These are phyloP conservation scores for Pascua sp. DNA, from an alignment of 1,284 basidiomycete genomes.

Conservation along the genomic window DNA sequence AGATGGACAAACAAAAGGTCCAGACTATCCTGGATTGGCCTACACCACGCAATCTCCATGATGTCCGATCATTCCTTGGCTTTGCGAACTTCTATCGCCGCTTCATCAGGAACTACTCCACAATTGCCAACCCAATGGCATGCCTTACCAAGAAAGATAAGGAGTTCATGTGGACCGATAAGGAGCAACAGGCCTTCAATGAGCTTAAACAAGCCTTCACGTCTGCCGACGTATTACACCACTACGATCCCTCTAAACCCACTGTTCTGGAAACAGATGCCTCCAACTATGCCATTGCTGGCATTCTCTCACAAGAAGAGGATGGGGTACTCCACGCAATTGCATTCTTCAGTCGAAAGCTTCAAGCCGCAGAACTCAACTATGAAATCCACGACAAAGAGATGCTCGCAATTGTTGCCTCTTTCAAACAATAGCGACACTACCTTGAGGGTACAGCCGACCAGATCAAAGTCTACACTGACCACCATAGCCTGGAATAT, in stretches of 20 bases:
- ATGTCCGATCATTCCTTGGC: conserved; percentile 49
- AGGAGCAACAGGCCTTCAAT: conserved; percentile 44
- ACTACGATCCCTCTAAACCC: not conserved
- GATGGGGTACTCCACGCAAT: conserved; percentile 39
- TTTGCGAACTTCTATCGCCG: conserved; percentile 47
- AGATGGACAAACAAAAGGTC: conserved; percentile 46
- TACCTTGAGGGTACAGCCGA: conserved; percentile 40
- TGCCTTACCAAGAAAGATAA: conserved; percentile 22
- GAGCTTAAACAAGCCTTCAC: conserved; percentile 45
- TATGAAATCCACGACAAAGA: conserved; percentile 56
- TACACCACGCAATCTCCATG: too few relatives aligned
- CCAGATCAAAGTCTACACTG: conserved; percentile 41
- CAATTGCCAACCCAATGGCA: conserved; percentile 28
- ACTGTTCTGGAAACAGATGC: conserved; percentile 20
- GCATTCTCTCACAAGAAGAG: conserved; percentile 11
- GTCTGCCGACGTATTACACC: conserved; percentile 44
- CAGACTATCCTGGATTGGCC: conserved; percentile 49
- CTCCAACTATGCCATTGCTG: conserved; percentile 7
- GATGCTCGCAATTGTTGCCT: conserved; percentile 51
- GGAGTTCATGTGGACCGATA: conserved; percentile 37
- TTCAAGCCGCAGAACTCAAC: conserved; percentile 47
- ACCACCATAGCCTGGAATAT: conserved; percentile 54
- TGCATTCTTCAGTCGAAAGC: conserved; percentile 40
- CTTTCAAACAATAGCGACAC: conserved; percentile 50
- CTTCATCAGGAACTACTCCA: conserved; percentile 44